phyloP scores from a whole-genome alignment of 1,139 yeast species.

The Eremothecium coryli region DNA sequence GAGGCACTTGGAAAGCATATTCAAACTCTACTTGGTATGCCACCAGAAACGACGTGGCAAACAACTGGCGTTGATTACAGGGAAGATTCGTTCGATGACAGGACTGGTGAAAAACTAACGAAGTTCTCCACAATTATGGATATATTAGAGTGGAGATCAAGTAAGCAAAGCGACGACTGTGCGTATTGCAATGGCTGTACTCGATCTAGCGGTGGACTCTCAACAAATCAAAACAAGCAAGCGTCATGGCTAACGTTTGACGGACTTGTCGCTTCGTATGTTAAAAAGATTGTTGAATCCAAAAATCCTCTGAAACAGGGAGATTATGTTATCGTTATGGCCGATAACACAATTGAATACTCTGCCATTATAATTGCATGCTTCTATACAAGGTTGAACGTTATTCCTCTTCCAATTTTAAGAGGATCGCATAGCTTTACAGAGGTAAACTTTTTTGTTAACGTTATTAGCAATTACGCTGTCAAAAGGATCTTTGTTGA shows the following conservation, averaged over 20 bases:
- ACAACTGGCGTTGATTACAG: constrained; percentile 73
- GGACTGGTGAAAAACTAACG: constrained; percentile 63
- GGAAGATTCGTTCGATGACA: constrained; percentile 63
- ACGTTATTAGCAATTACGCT: constrained; percentile 59
- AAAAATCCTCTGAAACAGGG: constrained; percentile 53
- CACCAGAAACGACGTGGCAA: constrained; percentile 36
- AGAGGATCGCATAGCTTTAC: constrained; percentile 63
- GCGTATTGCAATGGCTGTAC: constrained; percentile 60
- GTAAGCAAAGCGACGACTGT: constrained; percentile 64
- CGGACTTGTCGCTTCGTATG: constrained; percentile 54
- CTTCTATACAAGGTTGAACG: constrained; percentile 67
- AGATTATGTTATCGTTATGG: constrained; percentile 68
- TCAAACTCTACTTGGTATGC: background rate
- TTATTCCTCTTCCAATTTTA: constrained; percentile 72
- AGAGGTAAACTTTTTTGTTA: constrained; percentile 62
- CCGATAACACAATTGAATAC: constrained; percentile 81
- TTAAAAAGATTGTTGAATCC: constrained; percentile 39
- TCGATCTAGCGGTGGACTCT: constrained; percentile 24
- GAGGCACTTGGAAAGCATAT: constrained; percentile 17
- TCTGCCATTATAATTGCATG: constrained; percentile 81
- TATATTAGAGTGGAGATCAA: constrained; percentile 68
- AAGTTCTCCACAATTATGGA: constrained; percentile 68
- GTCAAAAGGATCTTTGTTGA: constrained; percentile 70
- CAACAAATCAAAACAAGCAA: constrained; percentile 41
- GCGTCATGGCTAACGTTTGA: constrained; percentile 85